phyloP scores from a whole-genome alignment of 768 basidiomycete genomes.

The Psilocybe cubensis region DNA sequence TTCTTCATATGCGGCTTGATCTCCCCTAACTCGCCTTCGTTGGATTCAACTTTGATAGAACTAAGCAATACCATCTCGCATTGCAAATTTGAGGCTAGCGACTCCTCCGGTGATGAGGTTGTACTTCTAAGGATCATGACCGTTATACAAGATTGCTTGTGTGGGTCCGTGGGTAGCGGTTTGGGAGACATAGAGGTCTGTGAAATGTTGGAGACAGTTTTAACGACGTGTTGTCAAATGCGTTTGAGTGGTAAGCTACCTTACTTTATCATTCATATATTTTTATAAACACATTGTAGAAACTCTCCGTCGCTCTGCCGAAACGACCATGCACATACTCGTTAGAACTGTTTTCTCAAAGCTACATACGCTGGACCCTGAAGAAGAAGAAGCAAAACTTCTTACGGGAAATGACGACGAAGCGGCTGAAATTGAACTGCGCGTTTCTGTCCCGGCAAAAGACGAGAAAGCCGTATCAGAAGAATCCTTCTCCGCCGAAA shows the following conservation, averaged over 20 bases:
- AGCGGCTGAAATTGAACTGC: constrained; percentile 55
- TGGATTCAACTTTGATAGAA: constrained; percentile 75
- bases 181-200: constrained; percentile 95
- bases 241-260: constrained; percentile 81
- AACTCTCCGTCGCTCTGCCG: constrained; percentile 84
- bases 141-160: constrained; percentile 85
- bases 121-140: constrained; percentile 91
- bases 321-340: constrained; percentile 86
- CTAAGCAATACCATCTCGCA: constrained; percentile 90
- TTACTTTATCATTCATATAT: constrained; percentile 9
- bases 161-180: constrained; percentile 64
- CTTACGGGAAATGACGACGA: constrained; percentile 50
- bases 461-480: constrained; percentile 26
- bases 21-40: constrained; percentile 50
- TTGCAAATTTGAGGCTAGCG: constrained; percentile 97
- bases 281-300: constrained; percentile 47
- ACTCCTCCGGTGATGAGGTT: constrained; percentile 97
- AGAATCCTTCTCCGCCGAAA: constrained; percentile 15
- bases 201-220: constrained; percentile 96
- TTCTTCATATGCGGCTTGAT: constrained; percentile 86
- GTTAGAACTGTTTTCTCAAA: constrained; percentile 82
- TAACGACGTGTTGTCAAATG: constrained; percentile 97
- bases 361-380: constrained; percentile 68
- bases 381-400: constrained; percentile 69
- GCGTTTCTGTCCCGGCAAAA: constrained; percentile 57